Conservation (phyloP, 1,284 basidiomycete genomes). For the Irpex sp. region DNA sequence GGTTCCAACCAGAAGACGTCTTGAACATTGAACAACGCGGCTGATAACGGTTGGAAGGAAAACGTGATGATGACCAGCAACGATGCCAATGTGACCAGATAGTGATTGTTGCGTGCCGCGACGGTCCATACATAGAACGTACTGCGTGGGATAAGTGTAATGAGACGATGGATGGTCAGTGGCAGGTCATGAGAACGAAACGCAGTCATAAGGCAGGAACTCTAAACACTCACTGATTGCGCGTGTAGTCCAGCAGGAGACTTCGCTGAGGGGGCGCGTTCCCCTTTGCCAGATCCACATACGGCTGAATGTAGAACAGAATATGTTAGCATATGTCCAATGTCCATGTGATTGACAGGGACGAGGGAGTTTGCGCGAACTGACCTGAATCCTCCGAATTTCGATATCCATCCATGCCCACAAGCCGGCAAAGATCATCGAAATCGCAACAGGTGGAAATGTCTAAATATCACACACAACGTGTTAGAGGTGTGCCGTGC, state of each 20-base stretch:
- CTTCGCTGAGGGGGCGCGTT: constrained; percentile 46
- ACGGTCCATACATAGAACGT: constrained; percentile 12
- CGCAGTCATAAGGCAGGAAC: neutral
- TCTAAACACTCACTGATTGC: constrained; percentile 35
- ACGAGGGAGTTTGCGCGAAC: constrained; percentile 1
- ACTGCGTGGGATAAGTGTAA: constrained; percentile 1
- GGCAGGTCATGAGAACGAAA: neutral
- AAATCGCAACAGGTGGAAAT: constrained; percentile 45
- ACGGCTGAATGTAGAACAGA: constrained; percentile 34
- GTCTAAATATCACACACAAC: constrained; percentile 30
- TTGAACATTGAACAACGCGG: constrained; percentile 43
- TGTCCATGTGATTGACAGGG: neutral
- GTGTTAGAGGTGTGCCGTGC: neutral
- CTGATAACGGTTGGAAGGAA: constrained; percentile 46
- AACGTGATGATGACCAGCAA: constrained; percentile 44
- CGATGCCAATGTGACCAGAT: constrained; percentile 10
- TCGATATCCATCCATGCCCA: constrained; percentile 56
- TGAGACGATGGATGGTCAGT: neutral
- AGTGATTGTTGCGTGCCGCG: constrained; percentile 13
- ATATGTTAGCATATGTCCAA: neutral
- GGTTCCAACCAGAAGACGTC: constrained; percentile 38
- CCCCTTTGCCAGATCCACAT: constrained; percentile 52
- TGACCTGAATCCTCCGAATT: constrained; percentile 50
- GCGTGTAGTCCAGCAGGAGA: constrained; percentile 49
- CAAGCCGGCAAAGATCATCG: constrained; percentile 36